phyloP scores from a whole-genome alignment of 257 asterid genomes.

The Forsythia suspensa region DNA sequence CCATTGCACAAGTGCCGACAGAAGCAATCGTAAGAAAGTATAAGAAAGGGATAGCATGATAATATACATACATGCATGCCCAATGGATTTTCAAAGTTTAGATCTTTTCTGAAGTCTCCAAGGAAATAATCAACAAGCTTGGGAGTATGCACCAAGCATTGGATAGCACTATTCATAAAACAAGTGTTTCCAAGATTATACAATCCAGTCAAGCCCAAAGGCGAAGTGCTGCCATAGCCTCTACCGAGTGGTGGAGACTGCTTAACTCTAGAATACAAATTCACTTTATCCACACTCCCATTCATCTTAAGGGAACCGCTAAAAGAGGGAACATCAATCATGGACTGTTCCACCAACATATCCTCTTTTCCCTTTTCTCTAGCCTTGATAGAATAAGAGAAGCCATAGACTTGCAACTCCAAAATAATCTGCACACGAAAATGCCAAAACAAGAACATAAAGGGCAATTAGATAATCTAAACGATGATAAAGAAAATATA shows the following conservation, averaged over 20 bases:
- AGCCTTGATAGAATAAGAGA: slow-evolving; percentile 35
- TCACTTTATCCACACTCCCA: slow-evolving; percentile 38
- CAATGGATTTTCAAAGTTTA: slow-evolving; percentile 63
- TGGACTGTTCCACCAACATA: slow-evolving; percentile 32
- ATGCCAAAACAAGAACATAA: slow-evolving; percentile 18
- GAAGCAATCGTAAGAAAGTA: background rate
- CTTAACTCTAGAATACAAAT: slow-evolving; percentile 27
- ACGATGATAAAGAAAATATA: background rate
- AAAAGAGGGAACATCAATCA: slow-evolving; percentile 31
- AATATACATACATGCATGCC: slow-evolving; percentile 57
- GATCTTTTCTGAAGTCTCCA: slow-evolving; percentile 60
- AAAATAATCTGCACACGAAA: slow-evolving; percentile 39
- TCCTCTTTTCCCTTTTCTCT: slow-evolving; percentile 40
- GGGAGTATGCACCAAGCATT: slow-evolving; percentile 54
- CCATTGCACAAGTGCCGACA: background rate
- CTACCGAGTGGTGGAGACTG: slow-evolving; percentile 24
- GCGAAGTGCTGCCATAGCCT: slow-evolving; percentile 28
- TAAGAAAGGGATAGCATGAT: background rate
- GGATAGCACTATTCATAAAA: slow-evolving; percentile 54
- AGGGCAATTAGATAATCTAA: background rate
- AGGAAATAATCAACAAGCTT: slow-evolving; percentile 77
- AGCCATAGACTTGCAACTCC: slow-evolving; percentile 61
- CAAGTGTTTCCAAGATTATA: slow-evolving; percentile 56
- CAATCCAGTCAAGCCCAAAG: slow-evolving; percentile 63
- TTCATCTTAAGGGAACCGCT: slow-evolving; percentile 39